Evolutionary conservation across 371 early-diverging fungal genomes (phyloP).

Genomic region (Cokeromyces recurvatus): DNA sequence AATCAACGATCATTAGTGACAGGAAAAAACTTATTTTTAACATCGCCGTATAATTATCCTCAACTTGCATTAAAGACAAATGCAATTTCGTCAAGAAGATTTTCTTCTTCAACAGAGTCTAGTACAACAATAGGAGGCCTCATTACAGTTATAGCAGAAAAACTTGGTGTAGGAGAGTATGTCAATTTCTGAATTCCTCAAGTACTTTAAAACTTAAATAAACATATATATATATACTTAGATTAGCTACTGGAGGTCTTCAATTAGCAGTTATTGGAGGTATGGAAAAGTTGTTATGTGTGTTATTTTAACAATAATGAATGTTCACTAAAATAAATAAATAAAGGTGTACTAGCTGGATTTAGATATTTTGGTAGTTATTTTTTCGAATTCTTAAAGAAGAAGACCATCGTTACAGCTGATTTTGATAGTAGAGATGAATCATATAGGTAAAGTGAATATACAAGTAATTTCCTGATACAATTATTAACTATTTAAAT

Average conservation of each 20-base stretch:
- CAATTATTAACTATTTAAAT: too few species aligned
- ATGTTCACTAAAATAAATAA: neutral
- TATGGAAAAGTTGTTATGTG: too few species aligned
- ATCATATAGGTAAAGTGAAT: too few species aligned
- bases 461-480: too few species aligned
- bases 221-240: conserved; percentile 10
- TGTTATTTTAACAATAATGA: neutral
- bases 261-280: conserved; percentile 41
- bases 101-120: conserved; percentile 14
- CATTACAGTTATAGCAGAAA: conserved; percentile 40
- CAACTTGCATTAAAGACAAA: neutral
- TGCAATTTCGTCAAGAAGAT: conserved; percentile 3
- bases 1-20: too few species aligned
- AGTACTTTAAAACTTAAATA: neutral
- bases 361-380: conserved; percentile 45
- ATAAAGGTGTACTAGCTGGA: conserved; percentile 27
- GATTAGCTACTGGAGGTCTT: conserved; percentile 54
- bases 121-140: conserved; percentile 41
- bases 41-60: neutral
- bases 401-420: conserved; percentile 49
- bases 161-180: conserved; percentile 52
- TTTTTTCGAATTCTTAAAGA: conserved; percentile 47
- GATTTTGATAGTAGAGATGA: conserved; percentile 65
- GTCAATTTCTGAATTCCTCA: conserved; percentile 1
- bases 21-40: too few species aligned